Evolutionary conservation across 148 eudicot species (phyloP).

Genomic region (Silene conica): DNA sequence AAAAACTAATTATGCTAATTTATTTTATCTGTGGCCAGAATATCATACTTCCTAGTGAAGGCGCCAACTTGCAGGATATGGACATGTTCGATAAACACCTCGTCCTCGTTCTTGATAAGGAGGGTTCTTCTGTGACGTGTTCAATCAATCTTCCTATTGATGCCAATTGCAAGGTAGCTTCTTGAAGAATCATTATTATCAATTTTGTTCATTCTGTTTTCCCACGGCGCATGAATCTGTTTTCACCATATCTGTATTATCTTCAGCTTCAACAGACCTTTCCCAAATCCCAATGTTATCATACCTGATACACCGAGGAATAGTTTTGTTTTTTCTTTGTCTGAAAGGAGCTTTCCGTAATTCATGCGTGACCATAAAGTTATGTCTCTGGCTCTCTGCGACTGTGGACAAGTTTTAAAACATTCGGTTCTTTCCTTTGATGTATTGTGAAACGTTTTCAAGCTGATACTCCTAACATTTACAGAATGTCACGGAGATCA

Average conservation of each 20-base stretch:
- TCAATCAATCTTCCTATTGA: slow-evolving; percentile 66
- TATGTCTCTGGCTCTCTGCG: no score
- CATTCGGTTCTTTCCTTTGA: not conserved
- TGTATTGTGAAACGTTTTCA: not conserved
- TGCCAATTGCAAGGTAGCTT: slow-evolving; percentile 43
- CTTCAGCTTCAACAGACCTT: no score
- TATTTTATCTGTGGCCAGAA: slow-evolving; percentile 33
- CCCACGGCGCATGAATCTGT: no score
- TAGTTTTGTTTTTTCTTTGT: no score
- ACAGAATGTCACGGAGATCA: slow-evolving; percentile 52
- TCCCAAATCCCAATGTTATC: no score
- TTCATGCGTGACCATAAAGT: no score
- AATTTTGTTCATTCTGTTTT: no score
- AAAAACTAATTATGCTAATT: not conserved
- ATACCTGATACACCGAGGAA: no score
- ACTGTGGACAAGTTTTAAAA: not conserved
- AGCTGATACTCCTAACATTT: slow-evolving; percentile 2
- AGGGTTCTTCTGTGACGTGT: slow-evolving; percentile 58
- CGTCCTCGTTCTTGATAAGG: slow-evolving; percentile 58
- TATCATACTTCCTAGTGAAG: slow-evolving; percentile 67
- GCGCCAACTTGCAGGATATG: slow-evolving; percentile 64
- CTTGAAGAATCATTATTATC: not conserved
- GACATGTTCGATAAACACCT: slow-evolving; percentile 71
- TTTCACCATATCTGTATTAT: no score
- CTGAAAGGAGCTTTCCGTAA: no score